phyloP scores from a whole-genome alignment of 305 asterid genomes.

The Fraxinus sp. region DNA sequence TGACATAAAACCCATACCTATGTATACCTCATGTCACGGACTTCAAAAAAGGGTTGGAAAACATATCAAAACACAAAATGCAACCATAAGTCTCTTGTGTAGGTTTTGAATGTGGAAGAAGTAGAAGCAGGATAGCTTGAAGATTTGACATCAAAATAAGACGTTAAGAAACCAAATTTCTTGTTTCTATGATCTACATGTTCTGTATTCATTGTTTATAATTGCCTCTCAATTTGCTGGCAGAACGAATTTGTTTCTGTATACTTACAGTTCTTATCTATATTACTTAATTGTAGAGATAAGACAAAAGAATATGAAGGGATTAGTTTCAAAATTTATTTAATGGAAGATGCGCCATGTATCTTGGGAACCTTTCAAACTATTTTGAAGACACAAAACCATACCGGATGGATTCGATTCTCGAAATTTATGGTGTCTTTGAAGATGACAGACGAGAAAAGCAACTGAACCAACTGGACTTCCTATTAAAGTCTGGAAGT shows the following conservation, averaged over 20 bases:
- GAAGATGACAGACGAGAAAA: neutral
- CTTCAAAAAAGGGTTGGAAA: neutral
- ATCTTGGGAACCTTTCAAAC: neutral
- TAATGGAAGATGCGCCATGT: neutral
- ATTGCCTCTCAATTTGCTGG: slow-evolving; percentile 16
- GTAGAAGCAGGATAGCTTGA: neutral
- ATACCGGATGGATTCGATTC: neutral
- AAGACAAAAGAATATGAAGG: neutral
- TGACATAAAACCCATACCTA: neutral
- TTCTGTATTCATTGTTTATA: neutral
- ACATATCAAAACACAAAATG: neutral
- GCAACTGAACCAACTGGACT: neutral
- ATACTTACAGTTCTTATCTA: slow-evolving; percentile 3
- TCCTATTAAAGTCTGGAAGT: neutral
- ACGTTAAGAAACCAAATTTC: neutral
- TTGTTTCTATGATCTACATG: neutral
- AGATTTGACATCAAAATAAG: slow-evolving; percentile 5
- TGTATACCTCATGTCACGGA: neutral
- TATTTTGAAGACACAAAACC: neutral
- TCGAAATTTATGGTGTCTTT: neutral
- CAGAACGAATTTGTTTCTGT: neutral
- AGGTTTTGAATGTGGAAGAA: neutral
- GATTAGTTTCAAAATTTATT: neutral
- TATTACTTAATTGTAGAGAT: neutral
- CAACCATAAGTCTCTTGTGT: neutral